Conservation (phyloP, 129 eudicot species). For the Flaveria bidentis region DNA sequence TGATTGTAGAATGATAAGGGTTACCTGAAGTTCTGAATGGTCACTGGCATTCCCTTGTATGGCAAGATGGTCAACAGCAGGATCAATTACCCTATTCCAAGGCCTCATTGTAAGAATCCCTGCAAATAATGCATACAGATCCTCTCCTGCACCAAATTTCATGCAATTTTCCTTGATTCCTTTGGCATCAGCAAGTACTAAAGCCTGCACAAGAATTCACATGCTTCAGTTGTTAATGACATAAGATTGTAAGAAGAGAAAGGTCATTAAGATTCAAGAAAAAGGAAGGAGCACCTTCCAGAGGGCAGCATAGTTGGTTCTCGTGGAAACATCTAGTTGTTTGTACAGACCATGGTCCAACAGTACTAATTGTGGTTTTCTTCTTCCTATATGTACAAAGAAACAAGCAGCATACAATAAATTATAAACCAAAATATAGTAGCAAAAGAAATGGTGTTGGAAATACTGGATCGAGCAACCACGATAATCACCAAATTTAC, state of each 20-base stretch:
- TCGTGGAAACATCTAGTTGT: slow-evolving; percentile 63
- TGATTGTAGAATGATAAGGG: not conserved
- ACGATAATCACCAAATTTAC: no score
- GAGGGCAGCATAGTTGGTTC: slow-evolving; percentile 80
- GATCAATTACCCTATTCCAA: slow-evolving; percentile 82
- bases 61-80: slow-evolving; percentile 84
- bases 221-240: not conserved
- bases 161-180: slow-evolving; percentile 73
- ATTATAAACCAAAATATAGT: not conserved
- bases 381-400: slow-evolving; percentile 51
- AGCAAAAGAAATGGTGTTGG: not conserved
- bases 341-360: slow-evolving; percentile 97
- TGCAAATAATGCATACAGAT: slow-evolving; percentile 83
- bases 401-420: not conserved
- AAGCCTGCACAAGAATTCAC: slow-evolving; percentile 52
- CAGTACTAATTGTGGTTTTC: slow-evolving; percentile 81
- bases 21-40: slow-evolving; percentile 87
- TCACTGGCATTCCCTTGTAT: slow-evolving; percentile 66
- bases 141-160: slow-evolving; percentile 93
- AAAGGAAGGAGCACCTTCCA: slow-evolving; percentile 65
- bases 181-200: slow-evolving; percentile 77
- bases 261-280: not conserved
- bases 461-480: no score
- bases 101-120: slow-evolving; percentile 97
- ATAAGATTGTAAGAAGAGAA: slow-evolving; percentile 2